Evolutionary conservation across 345 rosid genomes (phyloP).

Genomic region (Salix udensis): DNA sequence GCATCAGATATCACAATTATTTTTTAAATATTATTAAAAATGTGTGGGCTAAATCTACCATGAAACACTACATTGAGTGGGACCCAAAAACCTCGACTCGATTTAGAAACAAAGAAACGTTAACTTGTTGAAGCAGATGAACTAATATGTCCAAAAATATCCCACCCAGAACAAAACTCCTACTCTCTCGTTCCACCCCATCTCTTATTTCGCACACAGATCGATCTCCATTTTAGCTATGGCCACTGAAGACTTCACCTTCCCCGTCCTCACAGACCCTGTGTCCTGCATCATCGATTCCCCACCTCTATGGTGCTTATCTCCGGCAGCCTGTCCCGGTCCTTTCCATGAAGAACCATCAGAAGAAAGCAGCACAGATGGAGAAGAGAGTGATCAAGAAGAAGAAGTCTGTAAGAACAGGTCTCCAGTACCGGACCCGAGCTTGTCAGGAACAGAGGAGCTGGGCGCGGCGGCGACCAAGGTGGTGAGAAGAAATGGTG

Average conservation of each 20-base stretch:
- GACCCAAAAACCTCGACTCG: constrained; percentile 8
- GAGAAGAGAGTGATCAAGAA: not conserved
- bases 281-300: constrained; percentile 41
- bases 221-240: constrained; percentile 14
- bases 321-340: constrained; percentile 31
- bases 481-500: not conserved
- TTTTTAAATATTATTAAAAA: too few relatives aligned
- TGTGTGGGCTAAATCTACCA: too few relatives aligned
- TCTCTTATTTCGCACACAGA: not conserved
- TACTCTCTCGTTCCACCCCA: not conserved
- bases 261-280: constrained; percentile 43
- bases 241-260: constrained; percentile 61
- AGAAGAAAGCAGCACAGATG: constrained; percentile 3
- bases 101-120: not conserved
- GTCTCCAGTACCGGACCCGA: not conserved
- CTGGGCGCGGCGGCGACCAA: not conserved
- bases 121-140: constrained; percentile 55
- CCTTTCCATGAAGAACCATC: constrained; percentile 4
- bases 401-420: not conserved
- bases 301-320: constrained; percentile 67
- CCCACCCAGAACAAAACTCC: constrained; percentile 16
- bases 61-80: not conserved
- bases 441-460: constrained; percentile 34
- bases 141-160: constrained; percentile 31
- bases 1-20: too few relatives aligned